Conservation (phyloP, 1,139 yeast species). For the Yamadazyma jaroonii region DNA sequence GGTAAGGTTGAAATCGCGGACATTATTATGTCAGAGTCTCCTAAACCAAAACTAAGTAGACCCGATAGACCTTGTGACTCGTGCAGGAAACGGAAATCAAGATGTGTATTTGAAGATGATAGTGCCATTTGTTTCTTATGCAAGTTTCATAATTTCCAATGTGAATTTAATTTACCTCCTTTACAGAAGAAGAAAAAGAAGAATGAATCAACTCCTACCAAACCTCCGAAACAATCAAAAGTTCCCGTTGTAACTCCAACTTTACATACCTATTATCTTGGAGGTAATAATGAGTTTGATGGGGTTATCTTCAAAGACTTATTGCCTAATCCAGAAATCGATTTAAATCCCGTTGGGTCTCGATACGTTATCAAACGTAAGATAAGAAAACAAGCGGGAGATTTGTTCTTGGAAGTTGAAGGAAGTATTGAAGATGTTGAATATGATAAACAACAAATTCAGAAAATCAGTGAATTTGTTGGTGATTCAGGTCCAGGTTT, state of each 20-base stretch:
- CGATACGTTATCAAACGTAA: conserved; percentile 8
- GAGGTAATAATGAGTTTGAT: conserved; percentile 14
- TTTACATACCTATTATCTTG: conserved; percentile 6
- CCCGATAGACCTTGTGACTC: conserved; percentile 14
- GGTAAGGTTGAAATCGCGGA: background rate
- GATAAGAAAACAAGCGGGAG: conserved; percentile 6
- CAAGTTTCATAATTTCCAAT: conserved; percentile 9
- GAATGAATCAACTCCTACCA: background rate
- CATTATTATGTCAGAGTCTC: no score
- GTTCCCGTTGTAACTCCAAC: background rate
- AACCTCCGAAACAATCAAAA: background rate
- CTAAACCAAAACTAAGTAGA: conserved; percentile 5
- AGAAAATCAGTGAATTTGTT: conserved; percentile 8
- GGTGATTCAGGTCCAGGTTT: conserved; percentile 12
- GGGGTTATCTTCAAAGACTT: conserved; percentile 8
- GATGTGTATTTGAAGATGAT: conserved; percentile 13
- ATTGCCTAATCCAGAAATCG: conserved; percentile 1
- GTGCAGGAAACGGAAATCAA: conserved; percentile 14
- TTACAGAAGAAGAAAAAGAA: conserved; percentile 12
- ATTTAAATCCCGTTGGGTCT: conserved; percentile 7
- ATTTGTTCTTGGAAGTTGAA: conserved; percentile 10
- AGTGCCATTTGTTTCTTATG: conserved; percentile 12
- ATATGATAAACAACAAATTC: conserved; percentile 4
- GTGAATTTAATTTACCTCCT: conserved; percentile 14
- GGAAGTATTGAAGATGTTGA: conserved; percentile 3